A percentile compares a stretch with the other conserved stretches of the same genome.
Evolutionary conservation across 768 basidiomycete genomes (phyloP).

Genomic region (Hydnomerulius pinastri): DNA sequence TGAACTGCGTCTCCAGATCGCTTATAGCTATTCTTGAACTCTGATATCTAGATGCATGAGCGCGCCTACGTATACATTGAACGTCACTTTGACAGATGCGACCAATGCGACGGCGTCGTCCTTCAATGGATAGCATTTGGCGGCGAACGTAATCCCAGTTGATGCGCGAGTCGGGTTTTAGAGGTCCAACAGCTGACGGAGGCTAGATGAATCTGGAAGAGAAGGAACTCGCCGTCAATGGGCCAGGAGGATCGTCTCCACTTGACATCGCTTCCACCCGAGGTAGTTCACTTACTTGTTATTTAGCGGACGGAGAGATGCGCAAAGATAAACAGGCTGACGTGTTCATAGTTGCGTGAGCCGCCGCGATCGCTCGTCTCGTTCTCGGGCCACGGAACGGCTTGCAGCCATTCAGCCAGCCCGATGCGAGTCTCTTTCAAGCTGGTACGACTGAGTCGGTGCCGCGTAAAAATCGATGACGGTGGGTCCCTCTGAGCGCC

Average conservation of each 20-base stretch:
- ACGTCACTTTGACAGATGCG: slow-evolving; percentile 1
- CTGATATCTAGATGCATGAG: neutral
- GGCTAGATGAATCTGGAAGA: neutral
- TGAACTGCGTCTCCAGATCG: too few relatives aligned
- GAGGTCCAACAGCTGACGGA: neutral
- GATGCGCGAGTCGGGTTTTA: neutral
- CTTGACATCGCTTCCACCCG: too few relatives aligned
- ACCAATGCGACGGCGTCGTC: neutral
- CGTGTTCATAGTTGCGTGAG: too few relatives aligned
- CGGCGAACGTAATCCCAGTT: neutral
- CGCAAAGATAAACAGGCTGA: neutral
- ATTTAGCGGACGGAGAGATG: too few relatives aligned
- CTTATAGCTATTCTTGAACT: neutral
- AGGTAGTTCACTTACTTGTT: too few relatives aligned
- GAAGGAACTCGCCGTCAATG: neutral
- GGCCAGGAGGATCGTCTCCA: too few relatives aligned
- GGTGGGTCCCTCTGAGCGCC: neutral
- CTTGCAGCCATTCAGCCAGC: too few relatives aligned
- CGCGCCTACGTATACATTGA: neutral
- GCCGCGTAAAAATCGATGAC: neutral
- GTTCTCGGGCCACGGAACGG: too few relatives aligned
- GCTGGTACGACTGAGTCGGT: neutral
- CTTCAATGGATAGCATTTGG: neutral
- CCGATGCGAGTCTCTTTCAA: neutral
- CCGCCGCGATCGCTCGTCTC: too few relatives aligned